Base-by-base conservation (phyloP, 345 rosid genomes). In the Eucalyptus coolabah region DNA sequence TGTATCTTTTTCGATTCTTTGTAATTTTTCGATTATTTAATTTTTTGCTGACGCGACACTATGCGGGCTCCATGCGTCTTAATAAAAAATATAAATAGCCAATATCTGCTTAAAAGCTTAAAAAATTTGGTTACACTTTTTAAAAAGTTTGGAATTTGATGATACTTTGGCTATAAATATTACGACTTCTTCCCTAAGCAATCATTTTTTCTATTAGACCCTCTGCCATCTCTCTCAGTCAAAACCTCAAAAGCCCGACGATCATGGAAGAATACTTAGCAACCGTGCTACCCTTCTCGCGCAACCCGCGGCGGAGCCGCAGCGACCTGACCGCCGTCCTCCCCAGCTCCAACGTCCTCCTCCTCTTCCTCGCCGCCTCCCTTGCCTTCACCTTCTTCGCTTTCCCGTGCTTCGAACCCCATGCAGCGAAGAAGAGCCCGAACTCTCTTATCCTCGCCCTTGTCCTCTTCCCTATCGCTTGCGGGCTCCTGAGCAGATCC, bases 391-490 rank as follows among this genome's bases (percentile, higher is more conserved):
- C 94, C 50, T 30, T 93, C 54, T 93, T 93, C 91, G 17, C 96
- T 86, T 56, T 94, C 59, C 86, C 95, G 69, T 97, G 98, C 89
- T 92, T 94, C n/a, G 92, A 93, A 87, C 98, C 97, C 9, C 92
- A 94, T 8, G 83, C 86, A 37, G 94, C 95, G 49, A 97, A 95
- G 32, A 97, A 90, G 91, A 91, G 96, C 82, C 95, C 97, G 98
- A 94, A 94, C 88, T 95, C 95, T 8, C 93, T 97, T 21, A 96
- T 95, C 90, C 89, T 97, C 2, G 95, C 93, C 4, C 93, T 97
- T 10, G 98, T 95, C 15, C 92, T 96, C 15, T 95, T 97, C 91
- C 99, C 99, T 85, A 91, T 97, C 54, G 77, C 96, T 7, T 97
- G 97, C 32, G 98, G 96, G 19, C 94, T 96, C 86, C 93, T 96